These are phyloP conservation scores for Viola odorata DNA, from an alignment of 345 rosid species.

Conservation along the genomic window DNA sequence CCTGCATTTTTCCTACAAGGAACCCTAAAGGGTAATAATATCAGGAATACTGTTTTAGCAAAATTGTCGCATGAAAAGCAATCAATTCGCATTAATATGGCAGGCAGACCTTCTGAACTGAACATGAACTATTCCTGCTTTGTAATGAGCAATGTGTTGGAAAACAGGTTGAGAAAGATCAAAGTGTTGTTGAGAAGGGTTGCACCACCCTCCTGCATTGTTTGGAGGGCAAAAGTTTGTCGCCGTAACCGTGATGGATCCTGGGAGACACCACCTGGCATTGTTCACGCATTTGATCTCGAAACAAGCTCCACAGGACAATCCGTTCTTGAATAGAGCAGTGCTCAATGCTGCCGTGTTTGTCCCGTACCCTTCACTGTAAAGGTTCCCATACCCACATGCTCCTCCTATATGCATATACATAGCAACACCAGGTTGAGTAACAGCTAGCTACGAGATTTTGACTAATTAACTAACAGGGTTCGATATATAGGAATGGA, in stretches of 20 bases:
- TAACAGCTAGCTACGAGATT: not conserved
- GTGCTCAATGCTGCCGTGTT: conserved; percentile 28
- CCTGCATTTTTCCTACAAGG: conserved; percentile 20
- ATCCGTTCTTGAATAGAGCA: conserved; percentile 24
- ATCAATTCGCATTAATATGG: not conserved
- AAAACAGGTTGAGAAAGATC: conserved; percentile 27
- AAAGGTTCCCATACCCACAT: conserved; percentile 25
- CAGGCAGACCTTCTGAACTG: conserved; percentile 17
- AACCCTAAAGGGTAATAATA: conserved; percentile 13
- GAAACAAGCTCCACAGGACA: conserved; percentile 24
- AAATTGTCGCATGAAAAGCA: no score
- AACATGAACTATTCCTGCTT: conserved; percentile 24
- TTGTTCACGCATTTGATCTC: conserved; percentile 22
- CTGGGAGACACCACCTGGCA: conserved; percentile 23
- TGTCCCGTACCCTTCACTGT: conserved; percentile 24
- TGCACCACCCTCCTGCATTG: conserved; percentile 26
- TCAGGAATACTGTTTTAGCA: no score
- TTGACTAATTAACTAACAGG: no score
- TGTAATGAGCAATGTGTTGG: conserved; percentile 22
- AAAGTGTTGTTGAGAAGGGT: conserved; percentile 24
- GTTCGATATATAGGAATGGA: not conserved
- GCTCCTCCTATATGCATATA: conserved; percentile 18
- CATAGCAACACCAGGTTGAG: not conserved
- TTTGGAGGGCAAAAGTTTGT: conserved; percentile 31
- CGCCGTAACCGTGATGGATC: conserved; percentile 20